Evolutionary conservation across 2,329 filamentous ascomycete genomes (phyloP), one percentile per base, ranked within the genome.

Genomic region (Aspergillus sp.): DNA sequence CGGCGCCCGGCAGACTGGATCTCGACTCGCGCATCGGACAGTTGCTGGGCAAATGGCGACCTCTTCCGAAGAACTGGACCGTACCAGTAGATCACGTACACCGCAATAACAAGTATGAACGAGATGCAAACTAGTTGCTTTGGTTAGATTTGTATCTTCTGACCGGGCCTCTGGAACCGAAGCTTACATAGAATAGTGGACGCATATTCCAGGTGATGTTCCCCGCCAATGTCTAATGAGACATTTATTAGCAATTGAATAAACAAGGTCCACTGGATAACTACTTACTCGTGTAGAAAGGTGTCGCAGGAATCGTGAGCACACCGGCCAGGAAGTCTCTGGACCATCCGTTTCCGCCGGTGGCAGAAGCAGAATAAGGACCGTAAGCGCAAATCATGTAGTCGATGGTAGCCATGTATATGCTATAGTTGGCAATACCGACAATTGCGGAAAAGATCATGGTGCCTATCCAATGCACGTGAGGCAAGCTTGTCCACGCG

Each of bases 331-430:
- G 75, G 70, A 89, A 84, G 66, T 89, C 87, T 62, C 87, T 80
- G 26, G 85, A 81, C 72, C 87, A 88, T 16, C 85, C 87, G 65
- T 89, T 89, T 18, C 87, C 86, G 49, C 87, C 87, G 0, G 86
- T 88, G 1, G 87, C 87, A 0, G 85, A 88, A 10, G 87, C 86
- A 1, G 86, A 84, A 71, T 87, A 89, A 0, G 84, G 82, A 0
- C 86, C 87, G 67, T 90, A 90, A 2, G 86, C 85, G 56, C 84
- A 86, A 58, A 88, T 85, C 82, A 87, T 87, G 71, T 88, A 88
- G 67, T 88, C 86, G 64, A 89, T 87, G 2, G 85, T 87, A 7
- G 85, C 83, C 81, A 87, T 87, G 73, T 89, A 88, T 54, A 87
- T 87, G 16, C 77, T 74, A 60, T 81, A 84, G 66, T 89, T 89